Evolutionary conservation across 176 grass and related monocot genomes (phyloP).

Genomic region (Phyllostachys edulis): DNA sequence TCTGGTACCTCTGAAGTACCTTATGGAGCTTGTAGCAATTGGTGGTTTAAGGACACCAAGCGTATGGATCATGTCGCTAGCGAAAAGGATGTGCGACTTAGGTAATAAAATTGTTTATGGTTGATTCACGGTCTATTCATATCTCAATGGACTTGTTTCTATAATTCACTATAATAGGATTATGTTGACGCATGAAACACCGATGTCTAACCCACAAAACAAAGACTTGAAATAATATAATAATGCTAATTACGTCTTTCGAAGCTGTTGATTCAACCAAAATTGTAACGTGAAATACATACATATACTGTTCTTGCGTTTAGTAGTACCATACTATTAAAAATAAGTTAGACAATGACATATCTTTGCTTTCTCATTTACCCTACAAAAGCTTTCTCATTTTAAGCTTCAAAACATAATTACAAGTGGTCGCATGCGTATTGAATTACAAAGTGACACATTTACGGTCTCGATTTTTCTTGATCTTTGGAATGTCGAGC

Average conservation of each 20-base stretch:
- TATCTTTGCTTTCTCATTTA: too few species aligned
- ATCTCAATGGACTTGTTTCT: background rate
- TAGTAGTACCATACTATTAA: too few species aligned
- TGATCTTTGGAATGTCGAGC: too few species aligned
- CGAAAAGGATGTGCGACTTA: conserved; percentile 63
- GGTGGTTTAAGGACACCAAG: conserved; percentile 77
- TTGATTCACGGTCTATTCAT: conserved; percentile 6
- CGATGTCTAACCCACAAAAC: background rate
- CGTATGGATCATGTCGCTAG: conserved; percentile 88
- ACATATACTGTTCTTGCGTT: background rate
- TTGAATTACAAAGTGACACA: too few species aligned
- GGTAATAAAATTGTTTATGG: conserved; percentile 41
- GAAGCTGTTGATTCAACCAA: background rate
- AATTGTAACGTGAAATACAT: background rate
- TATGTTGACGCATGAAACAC: background rate
- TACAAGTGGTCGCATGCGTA: too few species aligned
- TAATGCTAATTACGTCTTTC: background rate
- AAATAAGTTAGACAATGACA: too few species aligned
- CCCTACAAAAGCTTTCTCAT: too few species aligned
- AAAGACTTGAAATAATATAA: conserved; percentile 11
- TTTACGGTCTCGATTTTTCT: too few species aligned
- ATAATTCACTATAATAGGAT: background rate
- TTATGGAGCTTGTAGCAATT: conserved; percentile 77
- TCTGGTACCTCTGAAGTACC: conserved; percentile 79
- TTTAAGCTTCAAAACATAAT: too few species aligned